Base-by-base conservation (phyloP, 352 stramenopile genomes). In the Phytopythium cucurbitacearum region DNA sequence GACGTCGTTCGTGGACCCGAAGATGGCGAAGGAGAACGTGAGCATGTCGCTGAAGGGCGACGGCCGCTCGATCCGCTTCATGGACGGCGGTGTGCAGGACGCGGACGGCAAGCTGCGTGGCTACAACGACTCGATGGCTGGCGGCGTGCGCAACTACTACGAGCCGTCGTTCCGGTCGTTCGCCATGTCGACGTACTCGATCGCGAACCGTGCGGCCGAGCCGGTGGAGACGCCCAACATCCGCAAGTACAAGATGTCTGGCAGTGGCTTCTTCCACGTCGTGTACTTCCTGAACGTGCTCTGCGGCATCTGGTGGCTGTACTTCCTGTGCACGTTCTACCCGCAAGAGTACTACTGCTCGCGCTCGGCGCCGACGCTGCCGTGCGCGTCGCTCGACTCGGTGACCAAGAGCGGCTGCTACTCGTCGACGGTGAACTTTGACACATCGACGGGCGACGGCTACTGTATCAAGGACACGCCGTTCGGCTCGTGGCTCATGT, bases 201-300 rank as follows among this genome's bases (percentile, higher is more conserved):
- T 95, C 60, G 85, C 83, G 1, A 93, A 93, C 69, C 85, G 85
- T 34, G 85, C 85, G 7, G 85, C 81, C 40, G 85, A 95, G 51
- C 83, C 85, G 0, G 85, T 94, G 11, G 80, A 93, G 66, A 95
- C 85, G 47, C 85, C 85, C 43, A 95, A 95, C 70, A 93, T 95
- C 33, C 83, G 85, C 40, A 95, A 94, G 82, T 95, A 94, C 79
- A 91, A 92, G 71, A 95, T 95, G 77, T 93, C 81, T 16, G 85
- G 83, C 37, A 75, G 69, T 32, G 77, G 76, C 38, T 80, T 93
- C 51, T 95, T 94, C 67, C 83, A 95, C 68, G 36, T 95, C 5
- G 73, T 95, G 46, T 95, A 95, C 78, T 89, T 95, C 32, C 42
- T 83, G n/a, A 79, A 62, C 35, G 80, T 56, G 13, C 59, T 86